These are phyloP conservation scores for Aspergillus leporis DNA, from an alignment of 495 filamentous ascomycete genomes.

Conservation along the genomic window DNA sequence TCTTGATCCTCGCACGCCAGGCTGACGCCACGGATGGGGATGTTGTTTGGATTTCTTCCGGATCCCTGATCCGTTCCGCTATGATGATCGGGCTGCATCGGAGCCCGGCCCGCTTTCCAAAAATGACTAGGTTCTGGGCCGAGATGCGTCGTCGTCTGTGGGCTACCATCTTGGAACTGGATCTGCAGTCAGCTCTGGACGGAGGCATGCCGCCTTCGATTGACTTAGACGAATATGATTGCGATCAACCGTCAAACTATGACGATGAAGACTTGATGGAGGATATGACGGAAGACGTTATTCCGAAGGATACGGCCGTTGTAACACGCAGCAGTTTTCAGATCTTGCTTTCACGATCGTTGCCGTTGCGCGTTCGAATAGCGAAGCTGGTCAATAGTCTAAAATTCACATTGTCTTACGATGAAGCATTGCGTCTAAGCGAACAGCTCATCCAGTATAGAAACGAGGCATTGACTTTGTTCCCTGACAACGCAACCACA, in stretches of 20 bases:
- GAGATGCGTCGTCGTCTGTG: conserved; percentile 62
- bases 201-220: conserved; percentile 54
- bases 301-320: conserved; percentile 28
- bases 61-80: conserved; percentile 54
- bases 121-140: conserved; percentile 46
- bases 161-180: conserved; percentile 62
- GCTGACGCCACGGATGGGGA: conserved; percentile 52
- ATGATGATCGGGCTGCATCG: conserved; percentile 62
- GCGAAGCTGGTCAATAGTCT: conserved; percentile 50
- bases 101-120: conserved; percentile 53
- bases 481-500: conserved; percentile 27
- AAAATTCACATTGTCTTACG: conserved; percentile 49
- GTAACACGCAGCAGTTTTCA: conserved; percentile 57
- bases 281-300: conserved; percentile 34
- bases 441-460: conserved; percentile 39
- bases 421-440: conserved; percentile 49
- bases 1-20: conserved; percentile 56
- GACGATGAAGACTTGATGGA: conserved; percentile 58
- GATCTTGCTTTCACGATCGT: conserved; percentile 45
- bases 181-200: conserved; percentile 57
- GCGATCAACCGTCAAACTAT: conserved; percentile 54
- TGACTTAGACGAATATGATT: conserved; percentile 47
- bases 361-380: conserved; percentile 51
- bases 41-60: conserved; percentile 56
- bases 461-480: conserved; percentile 30